Evolutionary conservation across 768 basidiomycete genomes (phyloP).

Genomic region (Polyporus arcularius): DNA sequence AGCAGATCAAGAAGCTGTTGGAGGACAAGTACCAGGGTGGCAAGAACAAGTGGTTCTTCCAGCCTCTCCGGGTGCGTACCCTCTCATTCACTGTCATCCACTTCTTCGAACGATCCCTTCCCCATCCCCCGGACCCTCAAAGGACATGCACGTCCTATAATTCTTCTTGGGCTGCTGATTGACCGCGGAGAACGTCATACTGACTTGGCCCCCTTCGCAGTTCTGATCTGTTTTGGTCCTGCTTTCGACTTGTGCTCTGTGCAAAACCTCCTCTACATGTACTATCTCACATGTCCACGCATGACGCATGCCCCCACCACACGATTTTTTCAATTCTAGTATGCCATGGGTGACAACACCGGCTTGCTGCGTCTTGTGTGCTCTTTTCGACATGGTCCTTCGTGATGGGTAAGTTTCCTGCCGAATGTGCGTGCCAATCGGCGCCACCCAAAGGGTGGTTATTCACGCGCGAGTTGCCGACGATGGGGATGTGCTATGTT

Average conservation of each 20-base stretch:
- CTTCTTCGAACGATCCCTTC: not conserved
- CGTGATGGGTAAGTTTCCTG: not conserved
- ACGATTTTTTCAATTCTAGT: conserved; percentile 10
- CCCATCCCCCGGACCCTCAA: not conserved
- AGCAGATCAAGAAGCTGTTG: conserved; percentile 92
- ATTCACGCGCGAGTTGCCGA: too few relatives aligned
- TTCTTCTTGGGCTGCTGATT: too few relatives aligned
- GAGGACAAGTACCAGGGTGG: conserved; percentile 94
- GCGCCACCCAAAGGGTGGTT: too few relatives aligned
- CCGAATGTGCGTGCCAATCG: too few relatives aligned
- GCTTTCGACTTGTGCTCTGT: conserved; percentile 10
- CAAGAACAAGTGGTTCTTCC: conserved; percentile 99
- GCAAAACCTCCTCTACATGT: conserved; percentile 23
- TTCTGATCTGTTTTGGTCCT: conserved; percentile 14
- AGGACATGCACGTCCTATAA: not conserved
- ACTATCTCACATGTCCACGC: conserved; percentile 22
- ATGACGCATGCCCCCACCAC: conserved; percentile 28
- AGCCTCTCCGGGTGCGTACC: conserved; percentile 66
- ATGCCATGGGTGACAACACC: conserved; percentile 17
- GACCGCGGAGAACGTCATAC: not conserved
- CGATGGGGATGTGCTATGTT: too few relatives aligned
- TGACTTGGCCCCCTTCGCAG: not conserved
- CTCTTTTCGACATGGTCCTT: not conserved
- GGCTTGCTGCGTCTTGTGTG: not conserved
- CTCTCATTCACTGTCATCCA: not conserved